Percentiles rank a stretch among this genome's conserved stretches.
Conservation (phyloP, 345 rosid species). For the Hibiscus mutabilis region DNA sequence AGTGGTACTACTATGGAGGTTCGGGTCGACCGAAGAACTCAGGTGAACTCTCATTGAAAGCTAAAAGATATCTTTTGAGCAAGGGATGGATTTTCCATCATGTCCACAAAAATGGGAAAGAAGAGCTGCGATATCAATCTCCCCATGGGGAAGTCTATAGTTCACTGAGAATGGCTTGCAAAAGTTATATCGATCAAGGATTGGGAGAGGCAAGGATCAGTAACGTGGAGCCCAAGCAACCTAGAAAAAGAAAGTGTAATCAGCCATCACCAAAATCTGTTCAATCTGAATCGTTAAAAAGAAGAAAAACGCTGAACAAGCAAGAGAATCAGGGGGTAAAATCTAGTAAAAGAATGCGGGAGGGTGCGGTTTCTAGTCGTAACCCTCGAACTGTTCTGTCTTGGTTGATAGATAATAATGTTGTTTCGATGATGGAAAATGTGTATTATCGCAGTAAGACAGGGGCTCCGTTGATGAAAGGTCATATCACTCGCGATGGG, state of each 20-base stretch:
- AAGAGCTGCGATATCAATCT: constrained; percentile 7
- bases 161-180: constrained; percentile 21
- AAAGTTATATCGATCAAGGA: not conserved
- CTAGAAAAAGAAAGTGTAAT: not conserved
- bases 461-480: constrained; percentile 20
- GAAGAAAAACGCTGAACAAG: not conserved
- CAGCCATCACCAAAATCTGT: not conserved
- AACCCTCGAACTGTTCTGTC: constrained; percentile 26
- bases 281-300: not conserved
- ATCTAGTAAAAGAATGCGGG: not conserved
- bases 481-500: constrained; percentile 33
- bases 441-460: constrained; percentile 20
- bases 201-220: not conserved
- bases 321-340: not conserved
- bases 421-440: constrained; percentile 19
- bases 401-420: constrained; percentile 36
- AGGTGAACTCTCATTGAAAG: not conserved
- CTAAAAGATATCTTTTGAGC: constrained; percentile 6
- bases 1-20: not conserved
- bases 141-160: not conserved
- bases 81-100: constrained; percentile 13
- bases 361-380: not conserved
- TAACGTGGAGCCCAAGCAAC: not conserved
- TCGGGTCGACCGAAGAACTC: not conserved
- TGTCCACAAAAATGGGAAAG: not conserved